phyloP scores from a whole-genome alignment of 345 rosid species.

The Euphorbia peplus region DNA sequence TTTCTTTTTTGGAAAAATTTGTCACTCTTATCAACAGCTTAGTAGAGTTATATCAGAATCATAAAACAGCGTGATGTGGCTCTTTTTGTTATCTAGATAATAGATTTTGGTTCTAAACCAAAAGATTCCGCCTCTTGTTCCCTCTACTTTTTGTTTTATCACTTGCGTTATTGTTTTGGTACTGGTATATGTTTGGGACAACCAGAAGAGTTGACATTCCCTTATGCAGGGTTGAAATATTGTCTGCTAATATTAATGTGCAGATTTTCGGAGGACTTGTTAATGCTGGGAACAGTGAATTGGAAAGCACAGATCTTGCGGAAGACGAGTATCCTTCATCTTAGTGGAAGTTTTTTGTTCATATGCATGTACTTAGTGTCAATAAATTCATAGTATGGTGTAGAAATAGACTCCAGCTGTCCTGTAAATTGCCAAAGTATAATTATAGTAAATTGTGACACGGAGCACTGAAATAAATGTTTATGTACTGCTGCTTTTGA shows the following conservation, averaged over 20 bases:
- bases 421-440: background rate
- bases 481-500: background rate
- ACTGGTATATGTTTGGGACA: constrained; percentile 7
- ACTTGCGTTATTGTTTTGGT: background rate
- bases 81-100: background rate
- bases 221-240: background rate
- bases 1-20: background rate
- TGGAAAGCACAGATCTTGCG: constrained; percentile 58
- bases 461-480: background rate
- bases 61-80: background rate
- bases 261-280: constrained; percentile 93
- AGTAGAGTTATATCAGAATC: background rate
- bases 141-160: background rate
- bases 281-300: constrained; percentile 71
- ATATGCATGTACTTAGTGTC: background rate
- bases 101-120: constrained; percentile 5
- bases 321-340: constrained; percentile 79
- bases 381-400: background rate
- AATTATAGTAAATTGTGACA: background rate
- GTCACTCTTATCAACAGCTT: background rate
- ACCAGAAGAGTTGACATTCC: background rate
- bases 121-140: background rate
- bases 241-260: constrained; percentile 8
- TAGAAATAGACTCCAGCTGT: background rate
- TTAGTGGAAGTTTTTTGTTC: constrained; percentile 10